A percentile compares a stretch with the other conserved stretches of the same genome.
These are phyloP conservation scores for Stereum hirsutum DNA, from an alignment of 1,284 basidiomycete species.

Conservation along the genomic window DNA sequence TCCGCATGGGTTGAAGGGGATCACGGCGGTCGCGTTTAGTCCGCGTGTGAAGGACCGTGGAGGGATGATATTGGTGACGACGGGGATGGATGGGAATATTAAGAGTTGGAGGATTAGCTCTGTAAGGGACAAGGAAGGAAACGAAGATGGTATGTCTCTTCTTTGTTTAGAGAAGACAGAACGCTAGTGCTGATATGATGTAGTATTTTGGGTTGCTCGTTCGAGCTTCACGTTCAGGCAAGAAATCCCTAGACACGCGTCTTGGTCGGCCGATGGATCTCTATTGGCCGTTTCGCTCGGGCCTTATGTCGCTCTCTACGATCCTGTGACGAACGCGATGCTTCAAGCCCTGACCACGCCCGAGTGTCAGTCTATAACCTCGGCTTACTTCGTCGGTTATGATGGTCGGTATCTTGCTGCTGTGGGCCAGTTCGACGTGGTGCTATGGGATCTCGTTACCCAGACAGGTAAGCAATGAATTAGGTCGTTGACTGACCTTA, in stretches of 20 bases:
- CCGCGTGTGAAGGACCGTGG: slow-evolving; percentile 25
- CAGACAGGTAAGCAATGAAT: slow-evolving; percentile 47
- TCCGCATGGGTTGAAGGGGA: slow-evolving; percentile 66
- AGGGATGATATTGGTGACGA: slow-evolving; percentile 43
- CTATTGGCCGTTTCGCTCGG: slow-evolving; percentile 74
- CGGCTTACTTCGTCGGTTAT: slow-evolving; percentile 57
- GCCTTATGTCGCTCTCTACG: slow-evolving; percentile 69
- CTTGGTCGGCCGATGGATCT: slow-evolving; percentile 85
- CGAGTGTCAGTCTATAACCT: slow-evolving; percentile 29
- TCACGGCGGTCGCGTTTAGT: slow-evolving; percentile 69
- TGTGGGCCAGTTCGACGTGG: slow-evolving; percentile 40
- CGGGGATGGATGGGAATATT: slow-evolving; percentile 59
- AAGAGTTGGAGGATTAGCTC: slow-evolving; percentile 64
- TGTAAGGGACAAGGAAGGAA: slow-evolving; percentile 29
- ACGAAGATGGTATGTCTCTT: slow-evolving; percentile 36
- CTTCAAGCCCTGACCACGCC: slow-evolving; percentile 55
- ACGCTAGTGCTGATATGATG: not conserved
- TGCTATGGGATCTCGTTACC: slow-evolving; percentile 77
- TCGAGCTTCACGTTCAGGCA: slow-evolving; percentile 65
- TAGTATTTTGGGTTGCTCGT: slow-evolving; percentile 74
- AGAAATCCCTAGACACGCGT: slow-evolving; percentile 53
- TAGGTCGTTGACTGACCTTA: no score
- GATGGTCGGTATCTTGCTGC: slow-evolving; percentile 56
- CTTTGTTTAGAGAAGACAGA: no score
- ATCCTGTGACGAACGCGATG: slow-evolving; percentile 60